Evolutionary conservation across 768 basidiomycete species (phyloP).

Genomic region (Kwoniella botswanensis): DNA sequence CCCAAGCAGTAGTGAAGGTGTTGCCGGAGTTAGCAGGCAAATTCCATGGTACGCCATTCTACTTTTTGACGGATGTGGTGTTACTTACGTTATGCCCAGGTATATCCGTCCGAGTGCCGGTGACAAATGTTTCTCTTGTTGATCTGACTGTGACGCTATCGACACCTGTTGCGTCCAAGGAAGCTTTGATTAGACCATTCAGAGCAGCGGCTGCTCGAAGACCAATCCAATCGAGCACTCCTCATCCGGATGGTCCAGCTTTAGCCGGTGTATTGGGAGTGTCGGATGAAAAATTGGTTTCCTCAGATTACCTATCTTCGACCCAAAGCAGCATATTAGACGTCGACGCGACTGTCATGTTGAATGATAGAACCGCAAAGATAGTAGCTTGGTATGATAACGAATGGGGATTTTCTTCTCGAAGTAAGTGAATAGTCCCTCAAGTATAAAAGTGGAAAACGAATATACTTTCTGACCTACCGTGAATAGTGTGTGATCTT

Average conservation of each 20-base stretch:
- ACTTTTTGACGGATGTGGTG: no score
- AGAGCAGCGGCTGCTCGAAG: constrained; percentile 42
- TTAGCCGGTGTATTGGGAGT: constrained; percentile 53
- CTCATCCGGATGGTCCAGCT: constrained; percentile 25
- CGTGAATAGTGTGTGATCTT: constrained; percentile 49
- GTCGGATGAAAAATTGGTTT: constrained; percentile 58
- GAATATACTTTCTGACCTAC: no score
- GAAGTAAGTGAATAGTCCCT: constrained; percentile 30
- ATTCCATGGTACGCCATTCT: constrained; percentile 50
- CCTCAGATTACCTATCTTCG: constrained; percentile 55
- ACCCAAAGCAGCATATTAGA: constrained; percentile 52
- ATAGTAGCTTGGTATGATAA: constrained; percentile 58
- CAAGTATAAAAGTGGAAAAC: no score
- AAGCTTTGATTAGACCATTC: constrained; percentile 53
- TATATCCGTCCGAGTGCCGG: constrained; percentile 58
- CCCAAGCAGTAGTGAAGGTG: constrained; percentile 57
- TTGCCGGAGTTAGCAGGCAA: constrained; percentile 58
- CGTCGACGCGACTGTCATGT: constrained; percentile 50
- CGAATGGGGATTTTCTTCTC: constrained; percentile 52
- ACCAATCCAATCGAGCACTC: constrained; percentile 28
- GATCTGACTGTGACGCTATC: constrained; percentile 56
- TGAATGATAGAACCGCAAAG: constrained; percentile 53
- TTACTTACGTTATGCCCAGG: constrained; percentile 27
- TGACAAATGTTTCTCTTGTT: constrained; percentile 58
- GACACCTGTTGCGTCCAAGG: constrained; percentile 47